phyloP scores from a whole-genome alignment of 139 green algal species.

The Yamagishiella unicocca region DNA sequence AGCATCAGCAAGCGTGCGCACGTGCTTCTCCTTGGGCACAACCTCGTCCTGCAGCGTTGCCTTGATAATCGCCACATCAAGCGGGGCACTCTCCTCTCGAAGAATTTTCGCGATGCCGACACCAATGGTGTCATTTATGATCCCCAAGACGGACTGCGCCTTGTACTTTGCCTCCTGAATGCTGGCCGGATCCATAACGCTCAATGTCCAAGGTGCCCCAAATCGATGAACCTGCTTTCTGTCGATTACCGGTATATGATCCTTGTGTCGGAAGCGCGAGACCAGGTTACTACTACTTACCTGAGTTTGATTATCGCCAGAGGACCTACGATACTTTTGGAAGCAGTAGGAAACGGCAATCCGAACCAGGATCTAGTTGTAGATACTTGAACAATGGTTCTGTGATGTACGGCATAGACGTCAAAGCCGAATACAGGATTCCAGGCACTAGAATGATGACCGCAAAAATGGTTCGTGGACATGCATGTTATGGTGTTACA shows the following conservation, averaged over 20 bases:
- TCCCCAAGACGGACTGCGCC: background rate
- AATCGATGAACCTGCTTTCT: background rate
- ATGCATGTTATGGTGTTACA: too few species aligned
- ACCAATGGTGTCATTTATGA: background rate
- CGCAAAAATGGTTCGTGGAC: too few species aligned
- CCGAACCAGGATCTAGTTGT: background rate
- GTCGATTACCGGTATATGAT: background rate
- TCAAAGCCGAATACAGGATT: too few species aligned
- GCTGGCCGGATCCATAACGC: background rate
- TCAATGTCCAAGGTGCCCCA: background rate
- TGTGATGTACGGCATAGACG: too few species aligned
- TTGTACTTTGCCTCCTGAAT: slow-evolving; percentile 15
- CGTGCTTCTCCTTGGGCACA: slow-evolving; percentile 94
- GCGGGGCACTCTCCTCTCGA: slow-evolving; percentile 28
- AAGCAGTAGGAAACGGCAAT: too few species aligned
- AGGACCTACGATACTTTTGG: too few species aligned
- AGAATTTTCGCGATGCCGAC: slow-evolving; percentile 10
- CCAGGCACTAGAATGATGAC: too few species aligned
- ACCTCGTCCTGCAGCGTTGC: slow-evolving; percentile 81
- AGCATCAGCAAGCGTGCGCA: slow-evolving; percentile 61
- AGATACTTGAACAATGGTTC: too few species aligned
- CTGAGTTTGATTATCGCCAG: background rate
- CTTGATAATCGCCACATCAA: slow-evolving; percentile 90
- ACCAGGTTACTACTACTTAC: background rate
- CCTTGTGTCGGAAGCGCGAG: background rate